Conservation (phyloP, 2,329 filamentous ascomycete genomes). For the Diplodia corticola region DNA sequence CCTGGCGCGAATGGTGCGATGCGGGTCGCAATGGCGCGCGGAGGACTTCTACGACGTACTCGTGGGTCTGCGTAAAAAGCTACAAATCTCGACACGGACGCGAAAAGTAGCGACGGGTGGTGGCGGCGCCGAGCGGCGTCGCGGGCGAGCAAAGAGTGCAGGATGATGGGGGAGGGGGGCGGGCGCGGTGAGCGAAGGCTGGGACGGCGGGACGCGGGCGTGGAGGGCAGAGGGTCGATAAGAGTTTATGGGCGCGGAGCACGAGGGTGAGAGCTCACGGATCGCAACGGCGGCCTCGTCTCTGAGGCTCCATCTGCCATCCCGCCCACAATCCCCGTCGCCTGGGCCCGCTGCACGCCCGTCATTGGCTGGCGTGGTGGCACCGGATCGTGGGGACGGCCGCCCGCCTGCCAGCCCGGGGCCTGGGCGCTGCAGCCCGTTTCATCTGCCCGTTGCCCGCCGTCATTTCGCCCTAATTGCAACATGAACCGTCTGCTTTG, state of each 20-base stretch:
- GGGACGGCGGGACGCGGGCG: not conserved
- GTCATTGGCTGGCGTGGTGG: slow-evolving; percentile 3
- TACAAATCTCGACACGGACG: not conserved
- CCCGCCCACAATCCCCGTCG: not conserved
- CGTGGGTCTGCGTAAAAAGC: slow-evolving; percentile 3
- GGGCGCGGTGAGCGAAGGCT: not conserved
- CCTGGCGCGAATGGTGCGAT: not conserved
- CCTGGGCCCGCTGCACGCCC: not conserved
- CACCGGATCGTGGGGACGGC: slow-evolving; percentile 10
- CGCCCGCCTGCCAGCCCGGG: not conserved
- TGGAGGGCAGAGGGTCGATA: slow-evolving; percentile 9
- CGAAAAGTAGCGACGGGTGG: not conserved
- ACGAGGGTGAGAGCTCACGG: slow-evolving; percentile 1
- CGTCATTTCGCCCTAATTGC: not conserved
- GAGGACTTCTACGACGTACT: not conserved
- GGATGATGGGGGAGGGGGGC: not conserved
- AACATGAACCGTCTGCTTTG: not conserved
- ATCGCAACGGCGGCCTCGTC: slow-evolving; percentile 9
- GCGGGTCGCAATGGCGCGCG: slow-evolving; percentile 7
- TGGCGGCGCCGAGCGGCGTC: not conserved
- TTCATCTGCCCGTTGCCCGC: not conserved
- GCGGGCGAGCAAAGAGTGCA: not conserved
- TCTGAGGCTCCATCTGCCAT: slow-evolving; percentile 13
- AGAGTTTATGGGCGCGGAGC: not conserved
- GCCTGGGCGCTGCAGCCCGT: not conserved